phyloP scores from a whole-genome alignment of 2,329 filamentous ascomycete genomes.

The Penicillium sp. region DNA sequence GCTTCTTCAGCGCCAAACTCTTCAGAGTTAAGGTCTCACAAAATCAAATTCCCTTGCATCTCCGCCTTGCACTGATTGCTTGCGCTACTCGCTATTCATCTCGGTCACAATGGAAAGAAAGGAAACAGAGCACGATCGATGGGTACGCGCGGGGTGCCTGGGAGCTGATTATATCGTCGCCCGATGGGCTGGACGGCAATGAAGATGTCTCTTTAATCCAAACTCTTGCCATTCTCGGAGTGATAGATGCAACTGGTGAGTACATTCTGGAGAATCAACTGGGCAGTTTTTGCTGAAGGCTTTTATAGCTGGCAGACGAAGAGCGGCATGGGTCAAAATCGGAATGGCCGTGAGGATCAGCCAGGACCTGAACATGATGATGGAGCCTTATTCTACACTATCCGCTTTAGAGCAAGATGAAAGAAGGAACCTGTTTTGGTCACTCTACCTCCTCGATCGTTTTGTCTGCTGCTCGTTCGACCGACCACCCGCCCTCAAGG shows the following conservation, averaged over 20 bases:
- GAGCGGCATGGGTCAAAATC: slow-evolving; percentile 43
- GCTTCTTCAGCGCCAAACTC: slow-evolving; percentile 22
- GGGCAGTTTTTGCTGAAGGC: not conserved
- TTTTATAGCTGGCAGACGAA: slow-evolving; percentile 31
- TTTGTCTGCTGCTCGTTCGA: slow-evolving; percentile 42
- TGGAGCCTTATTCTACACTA: slow-evolving; percentile 31
- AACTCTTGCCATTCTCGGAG: slow-evolving; percentile 35
- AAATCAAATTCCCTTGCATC: slow-evolving; percentile 18
- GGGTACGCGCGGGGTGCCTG: slow-evolving; percentile 26
- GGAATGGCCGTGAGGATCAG: slow-evolving; percentile 35
- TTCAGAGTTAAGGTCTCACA: slow-evolving; percentile 18
- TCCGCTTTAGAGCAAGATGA: slow-evolving; percentile 35
- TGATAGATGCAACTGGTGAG: slow-evolving; percentile 35
- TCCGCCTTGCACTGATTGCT: slow-evolving; percentile 21
- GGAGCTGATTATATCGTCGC: slow-evolving; percentile 23
- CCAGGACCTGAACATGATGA: slow-evolving; percentile 40
- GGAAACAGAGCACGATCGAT: slow-evolving; percentile 30
- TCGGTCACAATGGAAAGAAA: slow-evolving; percentile 28
- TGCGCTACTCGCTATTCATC: slow-evolving; percentile 37
- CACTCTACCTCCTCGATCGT: slow-evolving; percentile 44
- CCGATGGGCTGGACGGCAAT: slow-evolving; percentile 14
- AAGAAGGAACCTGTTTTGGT: slow-evolving; percentile 44
- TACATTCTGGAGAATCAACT: not conserved
- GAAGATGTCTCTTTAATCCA: slow-evolving; percentile 25
- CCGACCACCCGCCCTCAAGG: slow-evolving; percentile 39